phyloP scores from a whole-genome alignment of 805 yeast species.

The Ogataea dorogensis region DNA sequence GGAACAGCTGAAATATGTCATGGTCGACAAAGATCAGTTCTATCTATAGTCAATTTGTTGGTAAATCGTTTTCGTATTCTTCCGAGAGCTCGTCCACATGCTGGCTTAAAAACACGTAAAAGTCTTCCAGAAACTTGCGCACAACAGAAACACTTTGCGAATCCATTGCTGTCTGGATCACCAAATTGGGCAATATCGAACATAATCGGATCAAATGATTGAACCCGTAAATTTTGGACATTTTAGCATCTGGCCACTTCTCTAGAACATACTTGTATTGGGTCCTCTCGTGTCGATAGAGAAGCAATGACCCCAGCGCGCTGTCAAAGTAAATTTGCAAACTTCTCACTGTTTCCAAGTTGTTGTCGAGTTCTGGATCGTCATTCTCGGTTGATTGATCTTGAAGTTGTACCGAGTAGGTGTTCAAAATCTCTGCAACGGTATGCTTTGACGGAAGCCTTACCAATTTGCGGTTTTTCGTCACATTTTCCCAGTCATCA shows the following conservation, averaged over 20 bases:
- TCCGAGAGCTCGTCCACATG: constrained; percentile 40
- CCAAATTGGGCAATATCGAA: constrained; percentile 78
- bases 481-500: constrained; percentile 91
- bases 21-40: constrained; percentile 16
- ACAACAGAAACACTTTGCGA: constrained; percentile 60
- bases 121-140: constrained; percentile 50
- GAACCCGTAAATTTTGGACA: constrained; percentile 63
- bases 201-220: constrained; percentile 79
- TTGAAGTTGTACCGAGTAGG: constrained; percentile 37
- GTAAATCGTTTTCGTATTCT: constrained; percentile 50
- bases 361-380: constrained; percentile 47
- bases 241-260: constrained; percentile 14
- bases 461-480: constrained; percentile 73
- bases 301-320: constrained; percentile 62
- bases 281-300: constrained; percentile 75
- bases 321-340: constrained; percentile 71
- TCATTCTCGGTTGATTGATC: constrained; percentile 32
- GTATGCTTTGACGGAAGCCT: constrained; percentile 57
- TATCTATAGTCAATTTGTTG: constrained; percentile 27
- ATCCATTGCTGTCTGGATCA: constrained; percentile 79
- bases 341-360: constrained; percentile 71
- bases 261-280: constrained; percentile 59
- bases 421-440: constrained; percentile 51
- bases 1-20: constrained; percentile 16
- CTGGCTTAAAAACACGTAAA: constrained; percentile 51